Percentiles rank a stretch among this genome's conserved stretches.
Evolutionary conservation across 129 eudicot species (phyloP).

Genomic region (Lactuca saligna): DNA sequence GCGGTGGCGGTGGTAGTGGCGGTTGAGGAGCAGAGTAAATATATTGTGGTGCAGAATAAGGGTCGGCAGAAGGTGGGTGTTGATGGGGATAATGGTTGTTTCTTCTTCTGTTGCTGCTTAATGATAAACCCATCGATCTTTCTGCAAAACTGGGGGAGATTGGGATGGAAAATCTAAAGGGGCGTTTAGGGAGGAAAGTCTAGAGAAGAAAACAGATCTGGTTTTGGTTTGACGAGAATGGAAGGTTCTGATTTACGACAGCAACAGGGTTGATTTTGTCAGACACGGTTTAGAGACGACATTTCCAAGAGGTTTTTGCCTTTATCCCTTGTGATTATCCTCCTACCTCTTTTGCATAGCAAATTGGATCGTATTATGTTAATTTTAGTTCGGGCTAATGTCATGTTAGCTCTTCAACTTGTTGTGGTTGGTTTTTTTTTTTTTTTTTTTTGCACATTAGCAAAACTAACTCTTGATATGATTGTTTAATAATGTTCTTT

Average conservation of each 20-base stretch:
- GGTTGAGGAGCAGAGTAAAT: constrained; percentile 37
- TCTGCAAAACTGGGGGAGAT: neutral
- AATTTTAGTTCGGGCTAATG: too few species aligned
- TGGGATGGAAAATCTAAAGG: constrained; percentile 4
- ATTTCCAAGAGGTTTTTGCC: neutral
- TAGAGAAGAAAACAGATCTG: constrained; percentile 15
- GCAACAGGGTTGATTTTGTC: neutral
- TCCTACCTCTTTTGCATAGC: too few species aligned
- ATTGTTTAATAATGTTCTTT: too few species aligned
- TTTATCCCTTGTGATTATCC: neutral
- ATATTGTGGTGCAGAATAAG: constrained; percentile 34
- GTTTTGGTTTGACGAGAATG: constrained; percentile 17
- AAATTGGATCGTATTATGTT: too few species aligned
- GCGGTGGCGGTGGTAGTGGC: constrained; percentile 37
- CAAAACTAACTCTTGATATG: too few species aligned
- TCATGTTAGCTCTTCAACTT: too few species aligned
- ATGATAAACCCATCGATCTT: constrained; percentile 46
- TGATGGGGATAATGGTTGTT: constrained; percentile 42
- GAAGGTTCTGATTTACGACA: neutral
- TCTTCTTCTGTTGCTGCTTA: constrained; percentile 47
- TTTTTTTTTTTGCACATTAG: too few species aligned
- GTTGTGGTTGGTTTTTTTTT: too few species aligned
- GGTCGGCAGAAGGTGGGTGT: constrained; percentile 39
- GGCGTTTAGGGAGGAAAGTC: constrained; percentile 7
- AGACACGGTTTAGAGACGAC: constrained; percentile 4